Conservation (phyloP, 495 filamentous ascomycete genomes). For the Annulohypoxylon maeteangense region DNA sequence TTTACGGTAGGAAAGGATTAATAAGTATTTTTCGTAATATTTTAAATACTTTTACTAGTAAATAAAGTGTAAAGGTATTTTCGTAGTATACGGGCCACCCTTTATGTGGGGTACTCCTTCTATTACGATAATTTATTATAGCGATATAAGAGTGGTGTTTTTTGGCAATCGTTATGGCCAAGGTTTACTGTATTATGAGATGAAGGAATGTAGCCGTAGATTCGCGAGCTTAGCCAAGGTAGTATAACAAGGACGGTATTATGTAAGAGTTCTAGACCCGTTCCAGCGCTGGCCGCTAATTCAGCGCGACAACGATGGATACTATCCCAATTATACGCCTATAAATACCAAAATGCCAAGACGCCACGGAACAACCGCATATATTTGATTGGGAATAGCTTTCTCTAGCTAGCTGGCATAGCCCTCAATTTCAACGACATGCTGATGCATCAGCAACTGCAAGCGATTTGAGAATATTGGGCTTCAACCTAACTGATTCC, state of each 20-base stretch:
- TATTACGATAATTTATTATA: too few relatives aligned
- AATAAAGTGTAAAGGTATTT: too few relatives aligned
- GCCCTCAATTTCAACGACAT: background rate
- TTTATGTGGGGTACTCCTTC: too few relatives aligned
- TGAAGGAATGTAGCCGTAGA: background rate
- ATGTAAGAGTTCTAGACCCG: conserved; percentile 2
- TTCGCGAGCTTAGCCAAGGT: background rate
- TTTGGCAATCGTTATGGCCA: too few relatives aligned
- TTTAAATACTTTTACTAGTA: too few relatives aligned
- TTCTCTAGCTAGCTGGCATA: background rate
- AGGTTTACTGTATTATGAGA: too few relatives aligned
- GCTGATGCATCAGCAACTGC: background rate
- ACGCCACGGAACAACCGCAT: background rate
- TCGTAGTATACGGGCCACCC: too few relatives aligned
- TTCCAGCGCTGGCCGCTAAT: background rate
- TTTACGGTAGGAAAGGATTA: too few relatives aligned
- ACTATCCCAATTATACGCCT: background rate
- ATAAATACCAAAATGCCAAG: background rate
- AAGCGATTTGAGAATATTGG: background rate
- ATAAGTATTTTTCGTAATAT: too few relatives aligned
- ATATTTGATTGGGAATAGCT: background rate
- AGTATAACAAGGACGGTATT: background rate
- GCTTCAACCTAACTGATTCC: background rate
- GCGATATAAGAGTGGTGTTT: too few relatives aligned
- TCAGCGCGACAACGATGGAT: background rate